phyloP scores from a whole-genome alignment of 108 stramenopile species.

The Cylindrotheca fusiformis region DNA sequence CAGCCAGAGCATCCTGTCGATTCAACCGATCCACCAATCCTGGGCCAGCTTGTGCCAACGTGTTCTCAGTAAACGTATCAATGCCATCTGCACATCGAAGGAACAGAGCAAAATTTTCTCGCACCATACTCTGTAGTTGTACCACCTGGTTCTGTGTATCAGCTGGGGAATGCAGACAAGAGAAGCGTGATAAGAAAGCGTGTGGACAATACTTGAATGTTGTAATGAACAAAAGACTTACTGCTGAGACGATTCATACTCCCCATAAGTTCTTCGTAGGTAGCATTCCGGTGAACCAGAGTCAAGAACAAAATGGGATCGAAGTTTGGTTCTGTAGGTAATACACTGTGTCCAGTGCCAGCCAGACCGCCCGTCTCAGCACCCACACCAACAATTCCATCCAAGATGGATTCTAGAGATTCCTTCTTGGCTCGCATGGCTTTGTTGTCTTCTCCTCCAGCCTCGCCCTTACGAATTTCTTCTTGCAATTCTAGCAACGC shows the following conservation, averaged over 20 bases:
- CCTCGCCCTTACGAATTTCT: slow-evolving; percentile 51
- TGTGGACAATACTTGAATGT: neutral
- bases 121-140: slow-evolving; percentile 79
- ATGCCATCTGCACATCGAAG: slow-evolving; percentile 89
- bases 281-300: slow-evolving; percentile 72
- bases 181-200: neutral
- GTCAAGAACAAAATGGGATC: slow-evolving; percentile 88
- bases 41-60: slow-evolving; percentile 33
- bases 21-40: slow-evolving; percentile 64
- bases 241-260: slow-evolving; percentile 73
- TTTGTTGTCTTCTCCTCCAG: slow-evolving; percentile 53
- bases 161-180: slow-evolving; percentile 26
- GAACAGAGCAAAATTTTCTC: slow-evolving; percentile 88
- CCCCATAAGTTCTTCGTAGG: slow-evolving; percentile 67
- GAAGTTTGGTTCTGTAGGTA: slow-evolving; percentile 76
- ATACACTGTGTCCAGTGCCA: slow-evolving; percentile 42
- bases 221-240: slow-evolving; percentile 30
- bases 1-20: slow-evolving; percentile 70
- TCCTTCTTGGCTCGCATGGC: slow-evolving; percentile 67
- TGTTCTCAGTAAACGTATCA: slow-evolving; percentile 62
- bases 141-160: slow-evolving; percentile 81
- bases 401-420: slow-evolving; percentile 60
- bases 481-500: slow-evolving; percentile 52
- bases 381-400: slow-evolving; percentile 42
- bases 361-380: slow-evolving; percentile 11